Conservation (phyloP, 2,329 filamentous ascomycete species). For the Bipolaris zeicola region DNA sequence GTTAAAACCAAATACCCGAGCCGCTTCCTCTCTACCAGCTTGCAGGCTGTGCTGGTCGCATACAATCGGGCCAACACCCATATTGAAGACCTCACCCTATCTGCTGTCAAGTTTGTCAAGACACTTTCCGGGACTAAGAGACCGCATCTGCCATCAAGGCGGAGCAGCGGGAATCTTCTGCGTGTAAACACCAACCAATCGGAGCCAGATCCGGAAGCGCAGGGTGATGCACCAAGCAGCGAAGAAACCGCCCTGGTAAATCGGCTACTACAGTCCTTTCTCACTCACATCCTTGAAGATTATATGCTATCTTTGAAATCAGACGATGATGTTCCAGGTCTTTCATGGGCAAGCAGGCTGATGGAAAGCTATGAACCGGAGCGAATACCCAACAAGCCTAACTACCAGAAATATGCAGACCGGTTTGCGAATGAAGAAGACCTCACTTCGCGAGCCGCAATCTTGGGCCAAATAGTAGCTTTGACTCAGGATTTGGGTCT, state of each 20-base stretch:
- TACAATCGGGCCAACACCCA: constrained; percentile 65
- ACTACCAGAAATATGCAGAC: constrained; percentile 65
- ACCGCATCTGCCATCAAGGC: constrained; percentile 66
- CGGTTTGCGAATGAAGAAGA: constrained; percentile 68
- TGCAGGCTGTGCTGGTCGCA: constrained; percentile 71
- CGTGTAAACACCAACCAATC: constrained; percentile 43
- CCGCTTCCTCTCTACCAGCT: constrained; percentile 76
- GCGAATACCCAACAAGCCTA: constrained; percentile 61
- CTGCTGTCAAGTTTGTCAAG: constrained; percentile 72
- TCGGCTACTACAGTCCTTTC: constrained; percentile 73
- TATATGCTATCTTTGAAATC: constrained; percentile 65
- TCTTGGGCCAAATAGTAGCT: constrained; percentile 74
- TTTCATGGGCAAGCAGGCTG: constrained; percentile 61
- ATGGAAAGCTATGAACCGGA: constrained; percentile 72
- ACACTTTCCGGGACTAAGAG: constrained; percentile 70
- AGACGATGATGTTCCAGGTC: constrained; percentile 54
- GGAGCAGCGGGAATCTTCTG: constrained; percentile 57
- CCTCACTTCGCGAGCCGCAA: constrained; percentile 65
- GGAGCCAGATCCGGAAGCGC: constrained; percentile 62
- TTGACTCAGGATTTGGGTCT: constrained; percentile 65
- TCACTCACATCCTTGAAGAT: constrained; percentile 77
- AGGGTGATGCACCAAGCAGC: constrained; percentile 51
- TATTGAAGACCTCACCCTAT: constrained; percentile 68
- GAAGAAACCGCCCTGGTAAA: constrained; percentile 67
- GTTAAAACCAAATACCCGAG: constrained; percentile 80